Evolutionary conservation across 441 rosid species (phyloP).

Genomic region (Iberis amara): DNA sequence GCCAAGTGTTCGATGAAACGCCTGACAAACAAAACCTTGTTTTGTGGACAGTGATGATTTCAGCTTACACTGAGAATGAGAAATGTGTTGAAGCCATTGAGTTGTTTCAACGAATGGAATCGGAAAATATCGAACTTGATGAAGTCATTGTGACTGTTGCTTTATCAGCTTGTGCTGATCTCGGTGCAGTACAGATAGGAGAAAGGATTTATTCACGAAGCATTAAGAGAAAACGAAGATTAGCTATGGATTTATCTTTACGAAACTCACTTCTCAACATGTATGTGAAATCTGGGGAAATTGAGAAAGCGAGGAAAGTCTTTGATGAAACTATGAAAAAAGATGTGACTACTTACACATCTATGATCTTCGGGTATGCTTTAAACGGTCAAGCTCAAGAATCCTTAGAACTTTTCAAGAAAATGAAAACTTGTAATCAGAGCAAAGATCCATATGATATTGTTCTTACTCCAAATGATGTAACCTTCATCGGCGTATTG

Average conservation of each 20-base stretch:
- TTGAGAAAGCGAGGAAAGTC: slow-evolving; percentile 30
- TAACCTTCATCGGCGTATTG: slow-evolving; percentile 41
- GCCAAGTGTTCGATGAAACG: slow-evolving; percentile 36
- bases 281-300: slow-evolving; percentile 42
- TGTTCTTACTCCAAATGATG: slow-evolving; percentile 33
- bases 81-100: slow-evolving; percentile 29
- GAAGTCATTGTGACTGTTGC: slow-evolving; percentile 35
- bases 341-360: slow-evolving; percentile 42
- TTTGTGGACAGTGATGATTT: slow-evolving; percentile 37
- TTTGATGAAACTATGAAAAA: slow-evolving; percentile 32
- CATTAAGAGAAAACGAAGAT: slow-evolving; percentile 22
- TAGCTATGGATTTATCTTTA: slow-evolving; percentile 27
- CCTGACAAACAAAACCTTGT: slow-evolving; percentile 12
- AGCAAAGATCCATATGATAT: slow-evolving; percentile 2
- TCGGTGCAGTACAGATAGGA: slow-evolving; percentile 36
- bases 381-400: slow-evolving; percentile 38
- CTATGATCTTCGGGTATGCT: slow-evolving; percentile 40
- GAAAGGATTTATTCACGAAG: slow-evolving; percentile 30
- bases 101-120: slow-evolving; percentile 35
- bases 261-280: slow-evolving; percentile 37
- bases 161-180: slow-evolving; percentile 41
- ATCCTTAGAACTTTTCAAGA: slow-evolving; percentile 32
- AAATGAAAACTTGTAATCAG: slow-evolving; percentile 27
- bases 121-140: slow-evolving; percentile 33
- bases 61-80: slow-evolving; percentile 34